phyloP scores from a whole-genome alignment of 139 green algal genomes.

The Micractinium sp. region DNA sequence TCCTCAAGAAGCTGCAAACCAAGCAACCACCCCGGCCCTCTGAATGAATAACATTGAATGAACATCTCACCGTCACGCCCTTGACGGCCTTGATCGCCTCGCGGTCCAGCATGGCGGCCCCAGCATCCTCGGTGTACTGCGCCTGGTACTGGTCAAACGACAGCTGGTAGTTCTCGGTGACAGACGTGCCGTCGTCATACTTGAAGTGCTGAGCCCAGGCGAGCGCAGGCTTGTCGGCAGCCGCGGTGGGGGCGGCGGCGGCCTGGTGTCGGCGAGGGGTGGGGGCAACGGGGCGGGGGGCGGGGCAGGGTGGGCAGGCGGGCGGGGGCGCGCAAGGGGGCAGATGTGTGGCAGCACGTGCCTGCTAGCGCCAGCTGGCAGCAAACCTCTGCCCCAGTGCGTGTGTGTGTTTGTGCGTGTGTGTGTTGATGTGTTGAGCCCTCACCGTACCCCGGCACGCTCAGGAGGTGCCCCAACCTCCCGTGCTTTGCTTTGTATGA shows the following conservation, averaged over 20 bases:
- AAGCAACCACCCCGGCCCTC: neutral
- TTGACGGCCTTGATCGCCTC: neutral
- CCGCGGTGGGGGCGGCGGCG: neutral
- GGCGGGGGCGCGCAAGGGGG: no score
- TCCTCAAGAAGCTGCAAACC: no score
- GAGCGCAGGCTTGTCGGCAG: constrained; percentile 19
- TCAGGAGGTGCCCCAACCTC: no score
- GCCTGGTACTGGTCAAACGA: constrained; percentile 44
- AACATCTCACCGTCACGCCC: constrained; percentile 16
- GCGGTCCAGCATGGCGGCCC: constrained; percentile 47
- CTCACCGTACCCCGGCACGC: no score
- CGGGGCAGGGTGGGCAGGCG: no score
- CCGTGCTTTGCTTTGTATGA: no score
- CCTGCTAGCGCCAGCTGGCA: no score
- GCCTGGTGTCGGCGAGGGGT: neutral
- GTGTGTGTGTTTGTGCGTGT: no score
- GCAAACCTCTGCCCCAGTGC: no score
- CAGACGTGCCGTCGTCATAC: neutral
- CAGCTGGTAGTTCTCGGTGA: constrained; percentile 41
- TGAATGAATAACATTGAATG: no score
- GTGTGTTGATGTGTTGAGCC: no score
- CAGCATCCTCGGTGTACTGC: constrained; percentile 54
- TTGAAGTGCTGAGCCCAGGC: constrained; percentile 44
- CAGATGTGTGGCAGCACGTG: neutral
- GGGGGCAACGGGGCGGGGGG: neutral